These are phyloP conservation scores for Dothideomycetes sp. DNA, from an alignment of 2,329 filamentous ascomycete species.

Conservation along the genomic window DNA sequence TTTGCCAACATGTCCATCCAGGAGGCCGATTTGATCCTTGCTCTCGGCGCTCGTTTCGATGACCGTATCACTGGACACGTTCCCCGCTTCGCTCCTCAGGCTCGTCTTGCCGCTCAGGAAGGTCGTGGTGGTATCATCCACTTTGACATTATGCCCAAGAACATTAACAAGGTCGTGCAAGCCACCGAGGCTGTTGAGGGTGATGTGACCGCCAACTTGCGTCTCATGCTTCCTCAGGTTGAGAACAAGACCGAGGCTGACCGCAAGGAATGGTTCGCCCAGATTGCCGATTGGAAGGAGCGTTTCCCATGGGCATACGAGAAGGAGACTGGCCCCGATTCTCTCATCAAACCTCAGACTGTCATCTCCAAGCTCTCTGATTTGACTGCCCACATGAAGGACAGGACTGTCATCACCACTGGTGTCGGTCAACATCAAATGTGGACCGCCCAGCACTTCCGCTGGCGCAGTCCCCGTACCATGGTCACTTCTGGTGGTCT, in stretches of 20 bases:
- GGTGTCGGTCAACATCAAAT: conserved; percentile 98
- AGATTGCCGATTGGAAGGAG: conserved; percentile 85
- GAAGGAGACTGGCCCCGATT: conserved; percentile 57
- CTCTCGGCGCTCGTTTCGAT: conserved; percentile 87
- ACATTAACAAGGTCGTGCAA: conserved; percentile 99
- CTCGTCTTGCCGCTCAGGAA: conserved; percentile 74
- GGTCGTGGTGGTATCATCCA: conserved; percentile 89
- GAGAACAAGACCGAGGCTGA: conserved; percentile 52
- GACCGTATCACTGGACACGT: conserved; percentile 83
- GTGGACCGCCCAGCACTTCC: conserved; percentile 96
- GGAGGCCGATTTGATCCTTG: conserved; percentile 90
- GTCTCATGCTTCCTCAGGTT: conserved; percentile 63
- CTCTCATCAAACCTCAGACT: conserved; percentile 87
- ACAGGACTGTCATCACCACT: conserved; percentile 79
- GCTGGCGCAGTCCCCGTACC: conserved; percentile 81
- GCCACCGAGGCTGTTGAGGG: conserved; percentile 93
- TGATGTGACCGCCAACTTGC: conserved; percentile 74
- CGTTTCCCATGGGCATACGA: conserved; percentile 87
- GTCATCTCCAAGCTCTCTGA: conserved; percentile 85
- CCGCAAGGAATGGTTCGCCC: conserved; percentile 75
- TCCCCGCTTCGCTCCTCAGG: conserved; percentile 78
- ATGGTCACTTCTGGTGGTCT: conserved; percentile 97
- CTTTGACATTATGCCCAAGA: conserved; percentile 98
- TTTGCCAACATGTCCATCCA: conserved; percentile 99
- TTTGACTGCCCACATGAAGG: conserved; percentile 68